Percentiles rank a stretch among this genome's conserved stretches.
These are phyloP conservation scores for Ceratocystis smalleyi DNA, from an alignment of 2,329 filamentous ascomycete species.

Conservation along the genomic window DNA sequence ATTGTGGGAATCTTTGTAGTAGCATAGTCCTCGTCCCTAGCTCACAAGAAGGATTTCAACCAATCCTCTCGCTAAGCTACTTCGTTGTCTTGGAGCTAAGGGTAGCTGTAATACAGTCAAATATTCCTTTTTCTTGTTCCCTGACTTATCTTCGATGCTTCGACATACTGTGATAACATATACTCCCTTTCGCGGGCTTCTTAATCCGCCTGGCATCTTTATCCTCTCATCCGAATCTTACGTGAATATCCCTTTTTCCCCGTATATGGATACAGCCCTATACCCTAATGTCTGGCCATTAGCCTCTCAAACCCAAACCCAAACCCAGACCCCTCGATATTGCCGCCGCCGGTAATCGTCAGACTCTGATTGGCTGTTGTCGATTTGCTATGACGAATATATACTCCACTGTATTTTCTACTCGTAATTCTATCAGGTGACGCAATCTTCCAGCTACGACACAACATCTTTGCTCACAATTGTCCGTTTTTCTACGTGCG, in stretches of 20 bases:
- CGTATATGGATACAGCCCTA: background rate
- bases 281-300: background rate
- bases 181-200: too few relatives aligned
- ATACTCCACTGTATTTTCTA: constrained; percentile 1
- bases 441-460: background rate
- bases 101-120: too few relatives aligned
- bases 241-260: background rate
- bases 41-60: too few relatives aligned
- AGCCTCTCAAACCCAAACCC: background rate
- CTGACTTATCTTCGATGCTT: too few relatives aligned
- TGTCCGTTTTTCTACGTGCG: background rate
- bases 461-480: background rate
- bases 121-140: too few relatives aligned
- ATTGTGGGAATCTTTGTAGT: too few relatives aligned
- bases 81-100: too few relatives aligned
- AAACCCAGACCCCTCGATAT: background rate
- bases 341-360: constrained; percentile 3
- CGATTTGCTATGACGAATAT: background rate
- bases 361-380: constrained; percentile 3
- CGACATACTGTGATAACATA: too few relatives aligned
- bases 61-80: too few relatives aligned
- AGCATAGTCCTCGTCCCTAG: too few relatives aligned
- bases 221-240: too few relatives aligned
- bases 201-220: too few relatives aligned
- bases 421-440: constrained; percentile 13